These are phyloP conservation scores for Beauveria scarabaeidicola DNA, from an alignment of 2,329 filamentous ascomycete species.

Conservation along the genomic window DNA sequence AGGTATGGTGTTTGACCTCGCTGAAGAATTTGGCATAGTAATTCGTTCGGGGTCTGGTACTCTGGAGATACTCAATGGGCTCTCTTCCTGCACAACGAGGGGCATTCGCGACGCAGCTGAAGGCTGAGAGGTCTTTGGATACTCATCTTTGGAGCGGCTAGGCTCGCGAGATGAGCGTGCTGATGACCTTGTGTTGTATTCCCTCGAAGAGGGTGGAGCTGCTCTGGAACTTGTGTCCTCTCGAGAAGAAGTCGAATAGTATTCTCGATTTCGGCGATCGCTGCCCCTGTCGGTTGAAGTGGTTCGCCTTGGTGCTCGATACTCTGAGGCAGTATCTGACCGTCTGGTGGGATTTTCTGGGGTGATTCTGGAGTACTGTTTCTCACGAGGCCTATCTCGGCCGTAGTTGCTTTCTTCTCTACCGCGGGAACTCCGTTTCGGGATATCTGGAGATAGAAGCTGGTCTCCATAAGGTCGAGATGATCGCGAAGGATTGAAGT, in stretches of 20 bases:
- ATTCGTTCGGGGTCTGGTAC: neutral
- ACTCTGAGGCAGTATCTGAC: constrained; percentile 19
- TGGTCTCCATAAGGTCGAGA: constrained; percentile 24
- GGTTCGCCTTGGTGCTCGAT: constrained; percentile 20
- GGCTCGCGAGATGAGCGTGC: constrained; percentile 21
- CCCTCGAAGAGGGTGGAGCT: neutral
- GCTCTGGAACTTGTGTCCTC: neutral
- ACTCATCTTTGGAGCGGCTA: constrained; percentile 33
- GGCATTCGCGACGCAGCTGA: constrained; percentile 26
- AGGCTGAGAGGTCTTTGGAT: constrained; percentile 22
- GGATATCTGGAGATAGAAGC: constrained; percentile 33
- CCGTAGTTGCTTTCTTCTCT: constrained; percentile 35
- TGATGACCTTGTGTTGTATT: constrained; percentile 11
- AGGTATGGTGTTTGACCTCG: neutral
- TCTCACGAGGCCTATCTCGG: constrained; percentile 7
- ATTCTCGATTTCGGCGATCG: constrained; percentile 20
- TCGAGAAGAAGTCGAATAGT: constrained; percentile 17
- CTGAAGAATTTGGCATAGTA: neutral
- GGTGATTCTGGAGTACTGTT: neutral
- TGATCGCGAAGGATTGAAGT: constrained; percentile 22
- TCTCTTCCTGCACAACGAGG: constrained; percentile 28
- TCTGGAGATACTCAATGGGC: constrained; percentile 10
- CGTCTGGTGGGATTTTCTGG: constrained; percentile 3
- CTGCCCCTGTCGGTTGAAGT: constrained; percentile 25
- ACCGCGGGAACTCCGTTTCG: constrained; percentile 31